Percentiles rank a stretch among this genome's conserved stretches.
phyloP scores from a whole-genome alignment of 140 eudicot genomes.

The Flaveria floridana region DNA sequence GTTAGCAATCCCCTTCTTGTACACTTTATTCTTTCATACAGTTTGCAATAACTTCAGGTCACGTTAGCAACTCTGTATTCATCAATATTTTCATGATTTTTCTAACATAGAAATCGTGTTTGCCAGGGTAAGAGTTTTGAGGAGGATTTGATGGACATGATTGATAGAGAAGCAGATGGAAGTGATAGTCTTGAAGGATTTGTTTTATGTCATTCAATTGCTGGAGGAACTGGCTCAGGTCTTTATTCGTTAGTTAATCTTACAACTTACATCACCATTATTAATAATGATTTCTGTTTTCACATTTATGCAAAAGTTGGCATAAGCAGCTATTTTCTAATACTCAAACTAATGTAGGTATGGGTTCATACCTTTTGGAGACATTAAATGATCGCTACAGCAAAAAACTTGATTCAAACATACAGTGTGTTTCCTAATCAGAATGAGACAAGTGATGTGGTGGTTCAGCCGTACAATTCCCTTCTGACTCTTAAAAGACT shows the following conservation, averaged over 20 bases:
- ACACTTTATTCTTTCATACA: not conserved
- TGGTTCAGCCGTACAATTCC: slow-evolving; percentile 96
- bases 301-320: slow-evolving; percentile 9
- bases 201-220: slow-evolving; percentile 96
- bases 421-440: slow-evolving; percentile 98
- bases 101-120: slow-evolving; percentile 9
- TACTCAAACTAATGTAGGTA: slow-evolving; percentile 45
- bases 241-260: not conserved
- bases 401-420: slow-evolving; percentile 95
- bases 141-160: slow-evolving; percentile 98
- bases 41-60: not conserved
- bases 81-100: not conserved
- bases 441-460: slow-evolving; percentile 89
- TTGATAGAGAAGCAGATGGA: slow-evolving; percentile 99
- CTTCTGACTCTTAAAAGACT: slow-evolving; percentile 91
- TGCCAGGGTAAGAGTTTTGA: slow-evolving; percentile 83
- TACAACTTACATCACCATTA: not conserved
- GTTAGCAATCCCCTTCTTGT: slow-evolving; percentile 32
- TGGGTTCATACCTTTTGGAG: slow-evolving; percentile 97
- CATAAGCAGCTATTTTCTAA: not conserved
- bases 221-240: slow-evolving; percentile 99
- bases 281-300: not conserved
- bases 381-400: slow-evolving; percentile 93
- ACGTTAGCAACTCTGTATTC: not conserved
- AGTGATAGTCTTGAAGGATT: slow-evolving; percentile 99